Conservation (phyloP, 148 eudicot species). For the Polygonum aviculare region DNA sequence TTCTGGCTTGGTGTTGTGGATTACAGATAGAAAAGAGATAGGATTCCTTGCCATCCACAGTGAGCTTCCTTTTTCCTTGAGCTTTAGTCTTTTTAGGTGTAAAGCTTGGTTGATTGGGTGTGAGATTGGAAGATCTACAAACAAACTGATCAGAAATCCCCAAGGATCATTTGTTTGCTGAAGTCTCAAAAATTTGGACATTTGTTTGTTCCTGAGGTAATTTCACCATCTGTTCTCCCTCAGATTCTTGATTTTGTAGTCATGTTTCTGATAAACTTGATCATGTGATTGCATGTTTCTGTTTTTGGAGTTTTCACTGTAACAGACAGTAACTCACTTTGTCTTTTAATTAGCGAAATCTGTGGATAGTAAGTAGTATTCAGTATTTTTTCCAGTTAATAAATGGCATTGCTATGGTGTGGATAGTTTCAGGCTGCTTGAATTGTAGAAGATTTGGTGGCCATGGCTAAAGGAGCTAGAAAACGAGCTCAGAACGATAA, state of each 20-base stretch:
- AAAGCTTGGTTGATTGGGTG: conserved; percentile 2
- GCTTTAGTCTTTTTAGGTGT: conserved; percentile 2
- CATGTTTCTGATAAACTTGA: background rate
- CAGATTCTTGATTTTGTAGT: background rate
- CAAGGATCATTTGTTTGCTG: background rate
- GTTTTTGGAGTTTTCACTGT: background rate
- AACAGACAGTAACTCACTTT: background rate
- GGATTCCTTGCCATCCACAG: conserved; percentile 10
- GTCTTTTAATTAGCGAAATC: background rate
- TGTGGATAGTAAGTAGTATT: background rate
- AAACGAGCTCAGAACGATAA: background rate
- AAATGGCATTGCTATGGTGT: background rate
- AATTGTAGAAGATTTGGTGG: background rate
- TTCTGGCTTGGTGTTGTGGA: conserved; percentile 7
- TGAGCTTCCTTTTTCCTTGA: conserved; percentile 1
- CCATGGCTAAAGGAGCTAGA: conserved; percentile 8
- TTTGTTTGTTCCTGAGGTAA: background rate
- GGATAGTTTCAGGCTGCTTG: background rate
- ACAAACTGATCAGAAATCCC: background rate
- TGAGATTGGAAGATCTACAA: background rate
- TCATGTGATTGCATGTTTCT: background rate
- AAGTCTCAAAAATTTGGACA: background rate
- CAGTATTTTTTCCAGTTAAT: background rate
- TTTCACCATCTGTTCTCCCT: background rate
- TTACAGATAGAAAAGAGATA: background rate